Evolutionary conservation across 345 rosid species (phyloP).

Genomic region (Acer campestre): DNA sequence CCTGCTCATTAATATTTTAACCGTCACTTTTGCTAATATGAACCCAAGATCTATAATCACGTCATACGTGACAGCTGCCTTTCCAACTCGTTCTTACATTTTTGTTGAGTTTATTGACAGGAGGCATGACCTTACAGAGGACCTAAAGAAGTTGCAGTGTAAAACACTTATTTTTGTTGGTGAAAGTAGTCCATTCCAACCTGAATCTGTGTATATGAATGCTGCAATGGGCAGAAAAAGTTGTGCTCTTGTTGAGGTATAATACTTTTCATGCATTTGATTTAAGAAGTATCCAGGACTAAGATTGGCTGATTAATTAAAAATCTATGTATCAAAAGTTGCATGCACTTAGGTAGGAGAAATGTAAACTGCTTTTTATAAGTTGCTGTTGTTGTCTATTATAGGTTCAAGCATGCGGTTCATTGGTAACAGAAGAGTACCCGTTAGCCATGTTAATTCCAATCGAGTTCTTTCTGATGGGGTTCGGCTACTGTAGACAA

Average conservation of each 20-base stretch:
- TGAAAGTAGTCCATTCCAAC: constrained; percentile 52
- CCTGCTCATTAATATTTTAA: not conserved
- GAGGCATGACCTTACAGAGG: constrained; percentile 58
- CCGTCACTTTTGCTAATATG: not conserved
- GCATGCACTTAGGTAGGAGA: not conserved
- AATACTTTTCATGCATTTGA: not conserved
- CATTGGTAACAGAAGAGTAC: constrained; percentile 68
- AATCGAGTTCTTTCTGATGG: constrained; percentile 57
- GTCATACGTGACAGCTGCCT: not conserved
- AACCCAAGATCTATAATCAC: not conserved
- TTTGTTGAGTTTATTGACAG: constrained; percentile 34
- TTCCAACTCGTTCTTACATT: not conserved
- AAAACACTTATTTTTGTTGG: constrained; percentile 62
- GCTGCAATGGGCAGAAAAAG: constrained; percentile 44
- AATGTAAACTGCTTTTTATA: not conserved
- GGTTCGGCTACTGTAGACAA: constrained; percentile 47
- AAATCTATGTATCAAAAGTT: not conserved
- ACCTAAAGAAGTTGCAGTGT: constrained; percentile 51
- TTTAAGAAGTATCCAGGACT: not conserved
- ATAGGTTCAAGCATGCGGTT: constrained; percentile 69
- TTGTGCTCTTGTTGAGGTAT: constrained; percentile 64
- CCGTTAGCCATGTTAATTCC: constrained; percentile 71
- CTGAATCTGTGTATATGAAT: constrained; percentile 54
- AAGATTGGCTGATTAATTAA: not conserved
- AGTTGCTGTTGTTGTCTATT: not conserved